Conservation (phyloP, 2,329 filamentous ascomycete species). For the Aspergillus sergii region DNA sequence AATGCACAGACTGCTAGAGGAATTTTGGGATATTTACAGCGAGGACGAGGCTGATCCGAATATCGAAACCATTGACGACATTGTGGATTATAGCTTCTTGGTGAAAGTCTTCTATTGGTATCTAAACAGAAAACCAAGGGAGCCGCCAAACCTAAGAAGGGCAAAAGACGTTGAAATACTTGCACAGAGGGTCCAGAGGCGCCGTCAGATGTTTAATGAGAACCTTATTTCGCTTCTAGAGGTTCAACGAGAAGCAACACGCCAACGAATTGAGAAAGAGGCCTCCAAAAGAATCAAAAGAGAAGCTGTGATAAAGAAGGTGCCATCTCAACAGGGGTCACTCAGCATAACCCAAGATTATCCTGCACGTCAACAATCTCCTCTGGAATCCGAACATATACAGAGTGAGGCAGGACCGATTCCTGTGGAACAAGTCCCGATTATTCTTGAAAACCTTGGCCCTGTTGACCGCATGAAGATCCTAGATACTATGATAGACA, state of each 20-base stretch:
- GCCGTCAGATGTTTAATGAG: background rate
- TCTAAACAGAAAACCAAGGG: background rate
- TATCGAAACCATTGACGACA: background rate
- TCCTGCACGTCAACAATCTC: background rate
- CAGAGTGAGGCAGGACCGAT: background rate
- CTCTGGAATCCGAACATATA: background rate
- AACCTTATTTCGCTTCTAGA: background rate
- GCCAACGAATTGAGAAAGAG: background rate
- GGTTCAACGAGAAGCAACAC: background rate
- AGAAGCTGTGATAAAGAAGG: background rate
- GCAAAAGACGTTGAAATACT: background rate
- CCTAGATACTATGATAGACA: background rate
- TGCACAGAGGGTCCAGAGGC: background rate
- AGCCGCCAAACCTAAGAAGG: background rate
- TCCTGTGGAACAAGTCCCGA: background rate
- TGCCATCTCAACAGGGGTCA: background rate
- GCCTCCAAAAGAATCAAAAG: background rate
- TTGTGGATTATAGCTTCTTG: background rate
- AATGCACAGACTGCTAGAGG: background rate
- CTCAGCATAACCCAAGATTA: background rate
- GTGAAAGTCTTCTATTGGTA: background rate
- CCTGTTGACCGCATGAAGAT: background rate
- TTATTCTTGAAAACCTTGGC: background rate
- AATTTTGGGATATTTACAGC: background rate
- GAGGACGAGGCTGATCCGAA: background rate